These are phyloP conservation scores for Coniochaeta pulveracea DNA, from an alignment of 2,329 filamentous ascomycete genomes.

Conservation along the genomic window DNA sequence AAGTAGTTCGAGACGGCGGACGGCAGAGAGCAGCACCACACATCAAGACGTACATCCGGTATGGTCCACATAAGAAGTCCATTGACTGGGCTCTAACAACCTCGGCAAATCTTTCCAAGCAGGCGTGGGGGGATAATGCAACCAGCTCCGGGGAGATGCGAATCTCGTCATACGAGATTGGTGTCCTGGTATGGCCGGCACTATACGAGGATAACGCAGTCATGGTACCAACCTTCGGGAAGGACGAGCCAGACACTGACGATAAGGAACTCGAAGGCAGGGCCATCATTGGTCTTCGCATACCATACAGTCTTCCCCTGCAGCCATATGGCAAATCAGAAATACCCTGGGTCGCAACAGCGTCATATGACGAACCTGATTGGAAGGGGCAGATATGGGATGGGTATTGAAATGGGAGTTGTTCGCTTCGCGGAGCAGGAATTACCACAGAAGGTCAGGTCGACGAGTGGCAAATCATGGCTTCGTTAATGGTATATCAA, in stretches of 20 bases:
- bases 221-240: slow-evolving; percentile 62
- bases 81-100: slow-evolving; percentile 83
- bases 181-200: slow-evolving; percentile 72
- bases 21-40: slow-evolving; percentile 67
- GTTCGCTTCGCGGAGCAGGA: too few relatives aligned
- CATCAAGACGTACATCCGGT: slow-evolving; percentile 80
- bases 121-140: slow-evolving; percentile 68
- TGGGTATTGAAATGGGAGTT: too few relatives aligned
- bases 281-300: slow-evolving; percentile 54
- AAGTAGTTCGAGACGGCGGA: slow-evolving; percentile 35
- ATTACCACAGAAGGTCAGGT: too few relatives aligned
- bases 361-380: slow-evolving; percentile 49
- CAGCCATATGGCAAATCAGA: slow-evolving; percentile 52
- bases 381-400: slow-evolving; percentile 36
- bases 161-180: slow-evolving; percentile 74
- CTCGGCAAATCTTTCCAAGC: slow-evolving; percentile 83
- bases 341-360: slow-evolving; percentile 65
- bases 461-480: too few relatives aligned
- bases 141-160: slow-evolving; percentile 45
- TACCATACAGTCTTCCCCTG: slow-evolving; percentile 76
- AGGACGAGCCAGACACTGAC: slow-evolving; percentile 35
- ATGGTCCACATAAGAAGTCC: slow-evolving; percentile 27
- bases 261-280: slow-evolving; percentile 8
- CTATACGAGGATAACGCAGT: slow-evolving; percentile 33
- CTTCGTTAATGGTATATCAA: too few relatives aligned